Evolutionary conservation across 2,329 filamentous ascomycete genomes (phyloP).

Genomic region (Fusarium pseudoanthophilum): DNA sequence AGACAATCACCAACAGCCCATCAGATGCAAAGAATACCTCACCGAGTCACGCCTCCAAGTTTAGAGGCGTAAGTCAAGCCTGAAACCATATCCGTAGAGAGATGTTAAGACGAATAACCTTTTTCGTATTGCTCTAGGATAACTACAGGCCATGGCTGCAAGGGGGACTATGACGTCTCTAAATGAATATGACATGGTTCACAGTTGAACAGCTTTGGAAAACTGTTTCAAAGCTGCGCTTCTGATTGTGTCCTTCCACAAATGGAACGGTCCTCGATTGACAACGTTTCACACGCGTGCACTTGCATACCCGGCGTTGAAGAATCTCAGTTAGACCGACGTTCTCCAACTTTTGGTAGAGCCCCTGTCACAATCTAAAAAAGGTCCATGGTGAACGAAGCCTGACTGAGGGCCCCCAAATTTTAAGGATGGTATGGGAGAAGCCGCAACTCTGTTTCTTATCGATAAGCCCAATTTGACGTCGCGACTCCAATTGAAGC

Average conservation of each 20-base stretch:
- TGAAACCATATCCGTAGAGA: neutral
- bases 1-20: neutral
- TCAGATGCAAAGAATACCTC: slow-evolving; percentile 3
- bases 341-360: slow-evolving; percentile 14
- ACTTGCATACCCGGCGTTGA: slow-evolving; percentile 20
- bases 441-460: slow-evolving; percentile 27
- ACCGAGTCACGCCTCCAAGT: neutral
- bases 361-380: slow-evolving; percentile 11
- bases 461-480: slow-evolving; percentile 36
- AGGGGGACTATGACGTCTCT: slow-evolving; percentile 11
- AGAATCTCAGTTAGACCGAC: slow-evolving; percentile 17
- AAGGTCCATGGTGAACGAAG: neutral
- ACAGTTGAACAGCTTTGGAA: neutral
- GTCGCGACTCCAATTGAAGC: slow-evolving; percentile 22
- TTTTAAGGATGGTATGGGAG: neutral
- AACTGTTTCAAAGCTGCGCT: slow-evolving; percentile 1
- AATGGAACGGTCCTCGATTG: neutral
- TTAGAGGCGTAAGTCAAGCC: neutral
- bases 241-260: slow-evolving; percentile 1
- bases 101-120: neutral
- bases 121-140: neutral
- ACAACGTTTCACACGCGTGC: slow-evolving; percentile 19
- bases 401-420: slow-evolving; percentile 1
- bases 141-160: neutral
- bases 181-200: neutral